These are phyloP conservation scores for Fomitopsis schrenkii DNA, from an alignment of 1,284 basidiomycete species.

Conservation along the genomic window DNA sequence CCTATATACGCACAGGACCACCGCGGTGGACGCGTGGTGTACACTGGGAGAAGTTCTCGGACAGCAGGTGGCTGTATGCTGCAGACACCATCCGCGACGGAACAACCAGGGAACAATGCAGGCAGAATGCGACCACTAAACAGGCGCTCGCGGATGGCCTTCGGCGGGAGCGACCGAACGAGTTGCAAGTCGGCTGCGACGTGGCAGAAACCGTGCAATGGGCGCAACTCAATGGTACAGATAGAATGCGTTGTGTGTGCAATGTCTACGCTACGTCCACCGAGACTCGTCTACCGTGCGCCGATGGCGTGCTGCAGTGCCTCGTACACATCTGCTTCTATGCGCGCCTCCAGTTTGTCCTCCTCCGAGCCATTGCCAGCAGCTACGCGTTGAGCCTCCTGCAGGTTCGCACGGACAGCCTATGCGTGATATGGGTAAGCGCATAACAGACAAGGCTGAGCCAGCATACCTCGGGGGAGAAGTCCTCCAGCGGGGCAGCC, in stretches of 20 bases:
- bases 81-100: neutral
- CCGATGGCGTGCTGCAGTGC: slow-evolving; percentile 83
- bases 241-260: neutral
- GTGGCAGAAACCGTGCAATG: neutral
- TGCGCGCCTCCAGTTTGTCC: slow-evolving; percentile 91
- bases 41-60: neutral
- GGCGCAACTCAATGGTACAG: neutral
- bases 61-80: neutral
- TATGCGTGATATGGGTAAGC: slow-evolving; percentile 26
- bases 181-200: too few relatives aligned
- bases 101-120: neutral
- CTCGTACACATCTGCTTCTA: slow-evolving; percentile 97
- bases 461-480: slow-evolving; percentile 74
- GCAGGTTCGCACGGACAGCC: slow-evolving; percentile 88
- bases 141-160: neutral
- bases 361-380: slow-evolving; percentile 84
- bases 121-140: neutral
- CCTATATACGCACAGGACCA: neutral
- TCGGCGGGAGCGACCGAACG: neutral
- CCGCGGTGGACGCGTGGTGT: neutral
- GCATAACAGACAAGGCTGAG: neutral
- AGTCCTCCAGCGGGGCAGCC: slow-evolving; percentile 90
- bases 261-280: neutral
- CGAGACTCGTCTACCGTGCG: slow-evolving; percentile 41
- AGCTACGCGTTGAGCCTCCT: slow-evolving; percentile 85